phyloP scores from a whole-genome alignment of 2,329 filamentous ascomycete genomes.

The Aspergillus eucalypticola region DNA sequence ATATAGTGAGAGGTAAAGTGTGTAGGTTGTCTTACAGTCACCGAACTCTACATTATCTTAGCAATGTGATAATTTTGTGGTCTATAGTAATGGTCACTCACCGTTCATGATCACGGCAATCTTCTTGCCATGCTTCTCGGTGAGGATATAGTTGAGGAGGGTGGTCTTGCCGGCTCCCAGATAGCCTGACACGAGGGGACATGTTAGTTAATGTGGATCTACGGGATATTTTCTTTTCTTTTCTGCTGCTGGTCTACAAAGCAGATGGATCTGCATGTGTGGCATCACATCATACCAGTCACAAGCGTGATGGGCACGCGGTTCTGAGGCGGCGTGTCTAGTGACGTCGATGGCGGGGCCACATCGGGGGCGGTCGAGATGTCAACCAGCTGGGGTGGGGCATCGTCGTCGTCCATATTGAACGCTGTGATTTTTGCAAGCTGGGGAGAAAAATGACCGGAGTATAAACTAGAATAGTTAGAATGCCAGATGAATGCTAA shows the following conservation, averaged over 20 bases:
- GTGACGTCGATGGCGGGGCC: slow-evolving; percentile 26
- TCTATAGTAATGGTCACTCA: slow-evolving; percentile 31
- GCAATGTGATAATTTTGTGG: neutral
- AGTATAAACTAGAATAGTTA: neutral
- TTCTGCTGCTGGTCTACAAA: neutral
- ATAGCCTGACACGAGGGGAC: slow-evolving; percentile 64
- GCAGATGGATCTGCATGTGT: neutral
- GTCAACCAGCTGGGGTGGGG: slow-evolving; percentile 48
- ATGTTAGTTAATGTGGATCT: neutral
- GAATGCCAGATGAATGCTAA: neutral
- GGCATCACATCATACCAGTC: slow-evolving; percentile 42
- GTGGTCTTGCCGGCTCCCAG: slow-evolving; percentile 95
- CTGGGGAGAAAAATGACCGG: neutral
- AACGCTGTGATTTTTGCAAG: neutral
- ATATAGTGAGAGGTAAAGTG: neutral
- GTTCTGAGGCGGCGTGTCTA: slow-evolving; percentile 28
- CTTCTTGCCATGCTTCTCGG: slow-evolving; percentile 92
- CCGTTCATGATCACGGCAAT: slow-evolving; percentile 98
- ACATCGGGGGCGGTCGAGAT: slow-evolving; percentile 31
- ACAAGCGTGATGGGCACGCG: slow-evolving; percentile 55
- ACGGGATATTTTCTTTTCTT: neutral
- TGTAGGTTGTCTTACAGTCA: slow-evolving; percentile 60
- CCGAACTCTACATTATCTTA: slow-evolving; percentile 66
- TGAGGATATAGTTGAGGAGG: slow-evolving; percentile 91
- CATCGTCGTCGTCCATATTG: slow-evolving; percentile 45